Base-by-base conservation (phyloP, 768 basidiomycete species). In the Myochromella boudieri region DNA sequence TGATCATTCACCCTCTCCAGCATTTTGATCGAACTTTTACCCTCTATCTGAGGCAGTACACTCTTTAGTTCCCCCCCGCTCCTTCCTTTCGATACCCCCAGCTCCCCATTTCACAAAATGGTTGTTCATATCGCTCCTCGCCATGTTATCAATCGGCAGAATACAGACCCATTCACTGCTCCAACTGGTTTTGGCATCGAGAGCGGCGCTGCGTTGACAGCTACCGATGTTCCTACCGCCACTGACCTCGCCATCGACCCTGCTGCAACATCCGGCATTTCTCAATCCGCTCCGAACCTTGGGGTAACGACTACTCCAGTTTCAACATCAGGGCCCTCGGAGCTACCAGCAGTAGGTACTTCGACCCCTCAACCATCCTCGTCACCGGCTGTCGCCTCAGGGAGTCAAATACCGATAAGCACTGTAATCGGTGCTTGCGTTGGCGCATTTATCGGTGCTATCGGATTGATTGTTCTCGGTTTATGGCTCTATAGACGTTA, bases 351-450 rank as follows among this genome's bases (percentile, higher is more conserved):
- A n/a, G n/a, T n/a, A n/a, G n/a, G n/a, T n/a, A 1, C 62, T n/a
- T 24, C 50, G 21, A 22, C 64, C 4, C 48, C 59, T 11, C 27
- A 49, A 15, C 25, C 48, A 8, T 26, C 61, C 12, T 22, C 51
- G 2, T 43, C 59, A 9, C 54, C 52, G 1, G 55, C 64, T 26
- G 60, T 67, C 21, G 46, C 54, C 37, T 45, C 60, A 14, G 51
- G 56, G 29, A 63, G 62, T 15, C 48, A 63, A 4, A 76, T 80
- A 12, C 58, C 77, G 3, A 54, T 77, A 47, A 69, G 74, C 47
- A 77, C 81, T 4, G 84, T 85, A 26, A 68, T 88, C 26, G 85
- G 76, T 3, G 74, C 75, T 17, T 87, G 85, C 52, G 67, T 85
- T 1, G 85, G 76, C 3, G 80, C 82, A 20, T 74, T 86, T 55